A percentile compares a stretch with the other conserved stretches of the same genome.
Evolutionary conservation across 331 rosid species (phyloP).

Genomic region (Rosa hybrid): DNA sequence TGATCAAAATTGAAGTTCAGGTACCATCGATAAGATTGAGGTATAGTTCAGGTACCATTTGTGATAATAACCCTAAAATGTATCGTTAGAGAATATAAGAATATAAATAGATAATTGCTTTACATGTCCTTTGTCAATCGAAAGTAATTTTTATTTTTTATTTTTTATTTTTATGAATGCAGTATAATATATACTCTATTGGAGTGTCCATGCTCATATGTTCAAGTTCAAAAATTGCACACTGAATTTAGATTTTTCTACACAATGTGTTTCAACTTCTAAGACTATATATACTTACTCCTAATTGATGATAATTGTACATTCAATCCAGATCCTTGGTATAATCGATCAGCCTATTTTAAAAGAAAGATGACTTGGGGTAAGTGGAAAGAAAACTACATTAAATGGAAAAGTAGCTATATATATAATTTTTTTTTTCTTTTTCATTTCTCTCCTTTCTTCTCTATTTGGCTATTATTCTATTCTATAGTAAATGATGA

Average conservation of each 20-base stretch:
- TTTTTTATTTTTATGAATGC: too few relatives aligned
- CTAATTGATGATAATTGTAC: not conserved
- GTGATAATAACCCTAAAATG: too few relatives aligned
- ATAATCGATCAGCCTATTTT: conserved; percentile 88
- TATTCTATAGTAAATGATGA: not conserved
- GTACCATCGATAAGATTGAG: too few relatives aligned
- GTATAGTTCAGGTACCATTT: too few relatives aligned
- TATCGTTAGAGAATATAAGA: too few relatives aligned
- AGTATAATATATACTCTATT: too few relatives aligned
- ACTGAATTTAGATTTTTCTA: conserved; percentile 15
- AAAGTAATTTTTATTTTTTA: too few relatives aligned
- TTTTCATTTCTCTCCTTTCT: conserved; percentile 1
- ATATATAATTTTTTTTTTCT: conserved; percentile 13
- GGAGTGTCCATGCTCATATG: not conserved
- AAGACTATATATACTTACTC: not conserved
- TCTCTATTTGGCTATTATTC: not conserved
- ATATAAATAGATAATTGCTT: too few relatives aligned
- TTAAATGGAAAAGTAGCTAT: conserved; percentile 72
- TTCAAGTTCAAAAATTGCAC: conserved; percentile 8
- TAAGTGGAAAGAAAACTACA: conserved; percentile 71
- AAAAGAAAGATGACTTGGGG: conserved; percentile 89
- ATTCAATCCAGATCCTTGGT: conserved; percentile 72
- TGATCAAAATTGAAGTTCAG: too few relatives aligned
- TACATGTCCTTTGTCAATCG: too few relatives aligned
- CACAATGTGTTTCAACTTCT: conserved; percentile 7